phyloP scores from a whole-genome alignment of 2,329 filamentous ascomycete genomes.

The Ascochyta koolunga region DNA sequence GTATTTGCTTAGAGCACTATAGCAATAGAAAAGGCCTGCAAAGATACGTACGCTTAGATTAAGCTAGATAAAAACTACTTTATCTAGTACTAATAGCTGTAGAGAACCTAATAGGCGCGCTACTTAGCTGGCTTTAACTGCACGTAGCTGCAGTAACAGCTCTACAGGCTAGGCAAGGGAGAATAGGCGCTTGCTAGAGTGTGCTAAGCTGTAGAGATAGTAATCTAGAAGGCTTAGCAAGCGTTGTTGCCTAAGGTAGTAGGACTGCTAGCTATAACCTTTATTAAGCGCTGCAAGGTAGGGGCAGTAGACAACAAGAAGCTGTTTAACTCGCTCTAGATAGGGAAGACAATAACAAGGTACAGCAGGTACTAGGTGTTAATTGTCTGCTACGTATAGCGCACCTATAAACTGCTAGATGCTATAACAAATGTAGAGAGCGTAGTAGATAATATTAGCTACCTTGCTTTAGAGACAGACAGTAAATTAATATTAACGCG shows the following conservation, averaged over 20 bases:
- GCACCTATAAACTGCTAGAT: not conserved
- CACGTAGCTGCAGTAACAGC: not conserved
- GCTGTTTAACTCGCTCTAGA: conserved; percentile 3
- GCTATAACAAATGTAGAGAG: too few relatives aligned
- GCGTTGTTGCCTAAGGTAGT: not conserved
- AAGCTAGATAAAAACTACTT: conserved; percentile 3
- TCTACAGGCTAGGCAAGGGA: not conserved
- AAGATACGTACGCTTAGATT: not conserved
- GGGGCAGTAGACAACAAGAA: conserved; percentile 20
- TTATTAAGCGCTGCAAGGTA: conserved; percentile 8
- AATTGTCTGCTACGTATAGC: not conserved
- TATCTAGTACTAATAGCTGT: not conserved
- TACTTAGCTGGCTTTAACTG: not conserved
- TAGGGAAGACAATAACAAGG: not conserved
- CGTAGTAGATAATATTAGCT: too few relatives aligned
- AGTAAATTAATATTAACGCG: too few relatives aligned
- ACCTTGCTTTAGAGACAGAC: too few relatives aligned
- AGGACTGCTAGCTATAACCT: not conserved
- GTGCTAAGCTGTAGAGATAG: conserved; percentile 1
- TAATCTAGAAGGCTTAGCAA: not conserved
- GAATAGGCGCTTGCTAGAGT: not conserved
- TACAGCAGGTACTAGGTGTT: not conserved
- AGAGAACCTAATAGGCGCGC: not conserved
- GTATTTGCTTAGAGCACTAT: not conserved
- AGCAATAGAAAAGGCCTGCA: not conserved